These are phyloP conservation scores for Rosa persica DNA, from an alignment of 306 rosid species.

Conservation along the genomic window DNA sequence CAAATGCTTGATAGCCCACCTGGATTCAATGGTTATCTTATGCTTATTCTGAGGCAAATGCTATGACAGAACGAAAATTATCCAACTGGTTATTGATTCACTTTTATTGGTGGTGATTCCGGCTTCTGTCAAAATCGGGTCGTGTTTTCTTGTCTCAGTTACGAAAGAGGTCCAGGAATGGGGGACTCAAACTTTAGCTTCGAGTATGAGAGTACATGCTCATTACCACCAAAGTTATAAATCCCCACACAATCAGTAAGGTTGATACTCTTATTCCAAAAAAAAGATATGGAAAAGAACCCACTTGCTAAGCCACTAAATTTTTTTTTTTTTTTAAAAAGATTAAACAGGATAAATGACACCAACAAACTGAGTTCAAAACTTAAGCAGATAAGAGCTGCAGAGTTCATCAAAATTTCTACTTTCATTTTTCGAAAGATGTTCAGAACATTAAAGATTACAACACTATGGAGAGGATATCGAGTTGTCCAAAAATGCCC, in stretches of 20 bases:
- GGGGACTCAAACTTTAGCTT: not conserved
- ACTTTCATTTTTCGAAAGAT: conserved; percentile 22
- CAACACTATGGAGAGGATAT: not conserved
- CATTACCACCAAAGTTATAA: not conserved
- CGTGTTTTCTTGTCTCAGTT: not conserved
- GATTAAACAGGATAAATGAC: not conserved
- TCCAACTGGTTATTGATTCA: too few species aligned
- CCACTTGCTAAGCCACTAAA: too few species aligned
- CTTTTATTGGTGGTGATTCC: not conserved
- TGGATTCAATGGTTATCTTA: not conserved
- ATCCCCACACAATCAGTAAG: not conserved
- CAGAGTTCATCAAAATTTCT: conserved; percentile 12
- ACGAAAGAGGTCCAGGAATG: not conserved
- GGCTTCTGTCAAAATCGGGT: not conserved
- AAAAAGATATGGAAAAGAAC: not conserved
- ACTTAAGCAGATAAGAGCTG: not conserved
- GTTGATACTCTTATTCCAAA: not conserved
- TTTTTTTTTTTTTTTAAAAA: too few species aligned
- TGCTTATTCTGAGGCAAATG: not conserved
- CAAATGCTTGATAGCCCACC: not conserved
- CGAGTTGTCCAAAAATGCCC: conserved; percentile 27
- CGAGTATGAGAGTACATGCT: not conserved
- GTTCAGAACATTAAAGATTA: conserved; percentile 17
- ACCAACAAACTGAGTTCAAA: not conserved
- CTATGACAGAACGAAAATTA: not conserved